These are phyloP conservation scores for Dipteronia dyeriana DNA, from an alignment of 345 rosid species.

Conservation along the genomic window DNA sequence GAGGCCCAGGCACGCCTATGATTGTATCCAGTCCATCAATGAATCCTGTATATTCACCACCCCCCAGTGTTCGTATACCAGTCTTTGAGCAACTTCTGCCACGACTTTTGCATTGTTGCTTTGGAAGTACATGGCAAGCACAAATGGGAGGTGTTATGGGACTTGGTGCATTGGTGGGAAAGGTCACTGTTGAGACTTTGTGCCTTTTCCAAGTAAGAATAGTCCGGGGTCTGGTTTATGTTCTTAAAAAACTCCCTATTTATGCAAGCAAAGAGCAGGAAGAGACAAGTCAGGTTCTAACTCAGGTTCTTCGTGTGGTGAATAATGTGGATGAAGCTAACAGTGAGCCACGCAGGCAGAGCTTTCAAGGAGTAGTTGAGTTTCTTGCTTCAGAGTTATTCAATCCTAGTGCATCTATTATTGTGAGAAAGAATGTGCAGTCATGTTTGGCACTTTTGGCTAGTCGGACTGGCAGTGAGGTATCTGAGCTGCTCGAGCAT, in stretches of 20 bases:
- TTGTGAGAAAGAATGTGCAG: constrained; percentile 94
- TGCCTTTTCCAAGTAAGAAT: constrained; percentile 88
- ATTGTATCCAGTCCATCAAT: constrained; percentile 98
- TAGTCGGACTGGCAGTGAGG: constrained; percentile 98
- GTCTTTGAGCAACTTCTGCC: constrained; percentile 98
- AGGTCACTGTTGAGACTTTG: constrained; percentile 92
- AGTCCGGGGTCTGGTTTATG: constrained; percentile 88
- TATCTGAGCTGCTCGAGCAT: constrained; percentile 94
- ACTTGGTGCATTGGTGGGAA: constrained; percentile 92
- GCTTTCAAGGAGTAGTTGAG: constrained; percentile 93
- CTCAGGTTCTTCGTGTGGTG: constrained; percentile 95
- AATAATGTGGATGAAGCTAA: constrained; percentile 96
- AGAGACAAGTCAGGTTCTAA: constrained; percentile 97
- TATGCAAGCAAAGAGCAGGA: constrained; percentile 97
- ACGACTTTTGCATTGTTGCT: constrained; percentile 95
- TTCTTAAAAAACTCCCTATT: constrained; percentile 85
- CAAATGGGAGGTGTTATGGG: constrained; percentile 99
- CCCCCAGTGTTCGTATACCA: constrained; percentile 88
- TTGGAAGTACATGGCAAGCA: constrained; percentile 97
- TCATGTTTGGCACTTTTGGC: constrained; percentile 95
- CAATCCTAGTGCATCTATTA: constrained; percentile 82
- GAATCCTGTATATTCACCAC: constrained; percentile 97
- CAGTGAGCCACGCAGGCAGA: constrained; percentile 85
- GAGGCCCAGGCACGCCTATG: constrained; percentile 95
- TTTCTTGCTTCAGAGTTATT: constrained; percentile 95